Base-by-base conservation (phyloP, 345 rosid genomes). In the Fremontodendron californicum region DNA sequence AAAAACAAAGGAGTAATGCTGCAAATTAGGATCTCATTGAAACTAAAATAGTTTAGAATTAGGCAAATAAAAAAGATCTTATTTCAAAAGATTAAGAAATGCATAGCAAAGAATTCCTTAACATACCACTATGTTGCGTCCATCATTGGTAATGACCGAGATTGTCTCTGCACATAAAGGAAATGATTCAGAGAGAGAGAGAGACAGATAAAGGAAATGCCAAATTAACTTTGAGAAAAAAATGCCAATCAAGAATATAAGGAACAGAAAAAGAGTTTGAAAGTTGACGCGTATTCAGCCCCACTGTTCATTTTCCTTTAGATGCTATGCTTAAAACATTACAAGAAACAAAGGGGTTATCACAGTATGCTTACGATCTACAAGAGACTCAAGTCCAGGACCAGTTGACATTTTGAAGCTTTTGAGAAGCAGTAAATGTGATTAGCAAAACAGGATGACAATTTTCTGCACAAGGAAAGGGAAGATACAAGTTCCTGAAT, bases 81-180 rank as follows among this genome's bases (percentile, higher is more conserved):
- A 15, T 25, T 70, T 70, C 31, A 48, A 64, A 78, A 43, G 62
- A 73, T 8, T 11, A 13, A 73, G 51, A 73, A 73, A 72, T 27
- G 46, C 54, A 70, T 12, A 57, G 31, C 35, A 54, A 54, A 12
- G 42, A 43, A 15, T 39, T 12, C n/a, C 40, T 51, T 55, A 73
- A 82, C 82, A 33, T 81, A 92, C 96, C 91, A 93, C 97, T 76
- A 95, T 93, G 82, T 93, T 95, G 76, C 97, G 92, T 63, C 98
- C 99, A 79, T 93, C 96, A 76, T 92, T 93, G 33, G 97, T 92
- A 75, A 90, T 93, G 5, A 93, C 90, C 11, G 99, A 92, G 77
- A 91, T 88, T 6, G 81, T 83, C 82, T 93, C 96, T 89, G 91
- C 74, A 11, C 69, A 76, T 42, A 68, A 84, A 52, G 46, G 63